Conservation (phyloP, 306 rosid genomes). For the Senna siamea region DNA sequence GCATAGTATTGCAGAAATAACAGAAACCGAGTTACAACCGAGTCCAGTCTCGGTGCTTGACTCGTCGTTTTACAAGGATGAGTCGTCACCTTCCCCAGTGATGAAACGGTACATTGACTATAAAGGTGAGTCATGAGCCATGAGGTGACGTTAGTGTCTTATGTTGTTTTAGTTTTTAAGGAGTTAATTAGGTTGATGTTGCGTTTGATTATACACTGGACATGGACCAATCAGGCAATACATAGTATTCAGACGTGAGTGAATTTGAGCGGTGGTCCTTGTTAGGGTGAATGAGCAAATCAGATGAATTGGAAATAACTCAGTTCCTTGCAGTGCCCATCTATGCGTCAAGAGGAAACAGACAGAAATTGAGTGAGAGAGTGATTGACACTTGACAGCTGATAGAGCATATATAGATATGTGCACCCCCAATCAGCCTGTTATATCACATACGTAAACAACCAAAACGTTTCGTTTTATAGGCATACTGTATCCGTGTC, state of each 20-base stretch:
- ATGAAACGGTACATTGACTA: slow-evolving; percentile 59
- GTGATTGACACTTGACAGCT: not conserved
- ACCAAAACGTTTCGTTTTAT: not conserved
- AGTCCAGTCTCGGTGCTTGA: slow-evolving; percentile 75
- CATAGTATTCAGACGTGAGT: not conserved
- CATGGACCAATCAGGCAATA: not conserved
- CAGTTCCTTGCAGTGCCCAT: no score
- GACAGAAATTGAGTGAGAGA: not conserved
- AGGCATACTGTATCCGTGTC: no score
- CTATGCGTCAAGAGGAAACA: not conserved
- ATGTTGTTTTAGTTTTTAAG: no score
- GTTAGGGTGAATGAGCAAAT: not conserved
- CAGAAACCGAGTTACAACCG: slow-evolving; percentile 62
- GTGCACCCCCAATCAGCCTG: not conserved
- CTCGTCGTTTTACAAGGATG: slow-evolving; percentile 71
- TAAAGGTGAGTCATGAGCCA: slow-evolving; percentile 50
- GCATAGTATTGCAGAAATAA: slow-evolving; percentile 63
- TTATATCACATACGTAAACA: no score
- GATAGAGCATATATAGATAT: not conserved
- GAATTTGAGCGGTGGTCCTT: not conserved
- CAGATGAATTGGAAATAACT: not conserved
- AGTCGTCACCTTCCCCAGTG: slow-evolving; percentile 65
- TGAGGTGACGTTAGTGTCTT: no score
- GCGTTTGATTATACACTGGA: not conserved
- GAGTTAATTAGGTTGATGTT: not conserved